phyloP scores from a whole-genome alignment of 331 rosid species.

The Erythrophleum ivorense region DNA sequence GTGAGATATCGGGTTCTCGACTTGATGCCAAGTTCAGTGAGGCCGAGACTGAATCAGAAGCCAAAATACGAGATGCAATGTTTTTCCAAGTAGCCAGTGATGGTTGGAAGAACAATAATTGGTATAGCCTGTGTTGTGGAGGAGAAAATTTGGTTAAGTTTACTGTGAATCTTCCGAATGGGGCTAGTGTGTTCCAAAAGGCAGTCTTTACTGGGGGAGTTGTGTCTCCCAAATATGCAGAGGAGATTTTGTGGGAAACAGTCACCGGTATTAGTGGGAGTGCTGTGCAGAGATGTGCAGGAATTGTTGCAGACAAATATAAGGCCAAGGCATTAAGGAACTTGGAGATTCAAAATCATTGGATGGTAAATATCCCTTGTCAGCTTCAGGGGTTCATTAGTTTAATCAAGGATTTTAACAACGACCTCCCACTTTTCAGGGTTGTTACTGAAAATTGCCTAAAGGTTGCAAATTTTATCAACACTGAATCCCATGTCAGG shows the following conservation, averaged over 20 bases:
- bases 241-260: constrained; percentile 75
- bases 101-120: constrained; percentile 66
- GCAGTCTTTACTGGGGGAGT: constrained; percentile 60
- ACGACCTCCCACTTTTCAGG: constrained; percentile 67
- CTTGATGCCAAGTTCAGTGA: constrained; percentile 72
- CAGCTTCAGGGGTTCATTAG: constrained; percentile 79
- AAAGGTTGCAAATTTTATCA: constrained; percentile 70
- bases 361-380: constrained; percentile 90
- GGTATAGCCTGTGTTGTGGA: constrained; percentile 49
- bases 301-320: constrained; percentile 77
- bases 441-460: constrained; percentile 69
- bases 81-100: constrained; percentile 77
- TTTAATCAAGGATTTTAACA: constrained; percentile 79
- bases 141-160: constrained; percentile 69
- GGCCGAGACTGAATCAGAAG: constrained; percentile 70
- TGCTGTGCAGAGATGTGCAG: constrained; percentile 71
- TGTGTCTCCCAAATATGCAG: constrained; percentile 68
- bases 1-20: constrained; percentile 69
- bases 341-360: constrained; percentile 79
- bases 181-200: constrained; percentile 69
- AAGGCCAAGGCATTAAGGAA: constrained; percentile 81
- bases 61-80: constrained; percentile 74
- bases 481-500: constrained; percentile 63
- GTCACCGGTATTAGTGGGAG: constrained; percentile 60
- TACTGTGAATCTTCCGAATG: constrained; percentile 74